phyloP scores from a whole-genome alignment of 2,329 filamentous ascomycete species.

The Parastagonospora avenae region DNA sequence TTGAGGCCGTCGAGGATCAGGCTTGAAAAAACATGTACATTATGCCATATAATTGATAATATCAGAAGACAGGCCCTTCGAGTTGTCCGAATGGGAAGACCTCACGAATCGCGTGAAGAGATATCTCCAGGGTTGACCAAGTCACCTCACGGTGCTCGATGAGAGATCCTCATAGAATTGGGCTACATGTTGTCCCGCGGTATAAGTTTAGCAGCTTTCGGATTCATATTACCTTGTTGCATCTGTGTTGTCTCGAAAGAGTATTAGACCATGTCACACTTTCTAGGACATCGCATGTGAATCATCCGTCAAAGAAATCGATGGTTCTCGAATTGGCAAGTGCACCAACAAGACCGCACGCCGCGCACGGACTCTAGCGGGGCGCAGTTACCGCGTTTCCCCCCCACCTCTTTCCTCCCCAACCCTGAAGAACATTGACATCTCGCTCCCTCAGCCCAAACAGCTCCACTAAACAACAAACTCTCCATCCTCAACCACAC shows the following conservation, averaged over 20 bases:
- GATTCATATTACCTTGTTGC: too few species aligned
- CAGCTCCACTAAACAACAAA: slow-evolving; percentile 14
- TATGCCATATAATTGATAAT: slow-evolving; percentile 5
- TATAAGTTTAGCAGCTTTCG: too few species aligned
- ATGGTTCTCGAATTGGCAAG: slow-evolving; percentile 9
- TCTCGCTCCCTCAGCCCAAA: slow-evolving; percentile 10
- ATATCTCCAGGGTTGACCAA: too few species aligned
- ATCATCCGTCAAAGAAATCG: neutral
- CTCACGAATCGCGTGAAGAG: too few species aligned
- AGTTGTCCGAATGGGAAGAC: too few species aligned
- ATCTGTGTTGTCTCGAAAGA: too few species aligned
- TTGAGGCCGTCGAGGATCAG: neutral
- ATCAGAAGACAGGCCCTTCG: too few species aligned
- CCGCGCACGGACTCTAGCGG: slow-evolving; percentile 11
- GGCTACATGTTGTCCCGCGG: too few species aligned
- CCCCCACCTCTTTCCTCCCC: slow-evolving; percentile 22
- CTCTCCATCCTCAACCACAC: slow-evolving; percentile 11
- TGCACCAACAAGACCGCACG: slow-evolving; percentile 3
- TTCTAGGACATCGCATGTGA: neutral
- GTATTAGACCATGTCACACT: too few species aligned
- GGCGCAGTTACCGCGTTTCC: slow-evolving; percentile 21
- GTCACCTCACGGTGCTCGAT: too few species aligned
- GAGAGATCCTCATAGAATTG: too few species aligned
- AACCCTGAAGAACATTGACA: slow-evolving; percentile 8
- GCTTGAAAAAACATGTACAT: slow-evolving; percentile 1